Base-by-base conservation (phyloP, 1,139 yeast genomes). In the Maudiozyma humilis region DNA sequence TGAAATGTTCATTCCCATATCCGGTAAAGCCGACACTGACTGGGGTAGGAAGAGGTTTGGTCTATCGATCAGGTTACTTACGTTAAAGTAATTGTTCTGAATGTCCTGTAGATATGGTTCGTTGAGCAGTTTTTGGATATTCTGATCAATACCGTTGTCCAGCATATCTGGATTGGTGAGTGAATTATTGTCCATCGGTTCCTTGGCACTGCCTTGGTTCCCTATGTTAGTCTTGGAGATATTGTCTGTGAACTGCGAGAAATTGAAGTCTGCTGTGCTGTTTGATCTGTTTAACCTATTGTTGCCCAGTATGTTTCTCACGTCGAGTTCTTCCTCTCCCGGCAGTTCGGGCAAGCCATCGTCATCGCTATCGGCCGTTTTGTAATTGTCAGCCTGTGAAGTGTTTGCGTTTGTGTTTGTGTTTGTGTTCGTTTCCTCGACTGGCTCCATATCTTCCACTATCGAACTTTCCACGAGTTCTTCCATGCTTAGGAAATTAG, bases 401-500 rank as follows among this genome's bases (percentile, higher is more conserved):
- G 43, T 32, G 14, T 45, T 49, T 6, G 38, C 37, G 4, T 41
- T 8, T 6, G 34, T 39, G 19, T 47, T 43, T 19, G 41, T 31
- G 4, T 38, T 32, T n/a, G 38, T 31, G 16, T 32, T 25, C 31
- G 27, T 40, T 30, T 44, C 44, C 12, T 32, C 47, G 13, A 51
- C 52, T 12, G 62, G 62, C 44, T 65, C 69, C 56, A 63, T 65
- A 30, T 61, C 62, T 45, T 75, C 80, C 1, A 74, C 73, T 10
- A 77, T 67, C 51, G 84, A 78, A 58, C 82, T 75, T 19, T 78
- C 78, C 3, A 79, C 77, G 38, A 79, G 72, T 51, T 79, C 85
- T 47, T 75, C 80, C 42, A 77, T 76, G n/a, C 83, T 77, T 12
- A 74, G 68, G 55, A 78, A 79, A 1, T 76, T 73, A 23, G 76